Percentiles rank a stretch among this genome's conserved stretches.
phyloP scores from a whole-genome alignment of 164 flowering plant species.

The Magnolia changhungtana region DNA sequence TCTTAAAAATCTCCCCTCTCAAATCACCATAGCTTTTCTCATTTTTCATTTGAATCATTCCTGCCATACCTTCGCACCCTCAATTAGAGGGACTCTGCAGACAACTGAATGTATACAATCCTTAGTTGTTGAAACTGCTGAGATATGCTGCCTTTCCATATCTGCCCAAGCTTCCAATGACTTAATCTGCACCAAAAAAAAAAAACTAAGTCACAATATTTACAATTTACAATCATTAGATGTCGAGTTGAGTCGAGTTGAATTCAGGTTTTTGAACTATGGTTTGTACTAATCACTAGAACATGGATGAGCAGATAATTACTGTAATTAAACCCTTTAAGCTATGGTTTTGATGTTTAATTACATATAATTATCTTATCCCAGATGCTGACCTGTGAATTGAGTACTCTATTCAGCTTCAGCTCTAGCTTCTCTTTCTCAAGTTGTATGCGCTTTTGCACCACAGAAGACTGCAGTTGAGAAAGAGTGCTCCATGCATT shows the following conservation, averaged over 20 bases:
- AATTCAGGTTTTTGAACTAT: too few relatives aligned
- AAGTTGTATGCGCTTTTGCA: slow-evolving; percentile 44
- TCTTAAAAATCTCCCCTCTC: too few relatives aligned
- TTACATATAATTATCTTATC: not conserved
- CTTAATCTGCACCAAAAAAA: slow-evolving; percentile 30
- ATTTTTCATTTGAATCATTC: not conserved
- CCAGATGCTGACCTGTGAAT: slow-evolving; percentile 47
- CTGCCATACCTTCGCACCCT: slow-evolving; percentile 63
- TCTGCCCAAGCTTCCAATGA: slow-evolving; percentile 61
- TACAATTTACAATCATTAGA: too few relatives aligned
- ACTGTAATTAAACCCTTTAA: not conserved
- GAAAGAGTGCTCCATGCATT: slow-evolving; percentile 31
- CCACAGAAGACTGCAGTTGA: slow-evolving; percentile 46
- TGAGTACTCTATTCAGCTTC: slow-evolving; percentile 48
- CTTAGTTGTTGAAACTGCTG: slow-evolving; percentile 46
- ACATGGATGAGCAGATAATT: not conserved
- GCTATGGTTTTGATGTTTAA: not conserved
- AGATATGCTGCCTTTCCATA: slow-evolving; percentile 56
- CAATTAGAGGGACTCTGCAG: slow-evolving; percentile 63
- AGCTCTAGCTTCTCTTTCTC: slow-evolving; percentile 58
- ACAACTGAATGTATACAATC: slow-evolving; percentile 55
- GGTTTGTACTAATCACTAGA: too few relatives aligned
- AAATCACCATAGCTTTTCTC: not conserved
- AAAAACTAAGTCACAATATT: too few relatives aligned
- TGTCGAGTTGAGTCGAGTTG: too few relatives aligned